Percentiles rank a stretch among this genome's conserved stretches.
phyloP scores from a whole-genome alignment of 1,284 basidiomycete species.

The Moesziomyces sp. region DNA sequence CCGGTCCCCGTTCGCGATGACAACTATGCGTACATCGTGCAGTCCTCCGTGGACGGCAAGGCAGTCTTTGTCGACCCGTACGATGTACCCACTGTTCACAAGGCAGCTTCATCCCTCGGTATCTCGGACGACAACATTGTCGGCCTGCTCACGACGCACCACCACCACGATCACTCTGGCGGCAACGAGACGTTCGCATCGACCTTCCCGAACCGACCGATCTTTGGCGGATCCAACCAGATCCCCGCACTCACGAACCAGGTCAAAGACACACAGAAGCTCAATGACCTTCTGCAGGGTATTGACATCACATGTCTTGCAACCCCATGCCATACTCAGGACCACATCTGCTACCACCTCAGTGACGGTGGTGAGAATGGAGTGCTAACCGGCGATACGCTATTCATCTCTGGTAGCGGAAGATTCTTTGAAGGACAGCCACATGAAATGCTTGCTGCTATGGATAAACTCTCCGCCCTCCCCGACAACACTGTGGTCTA shows the following conservation, averaged over 20 bases:
- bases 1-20: constrained; percentile 67
- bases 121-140: constrained; percentile 68
- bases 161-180: constrained; percentile 81
- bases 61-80: constrained; percentile 75
- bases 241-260: constrained; percentile 77
- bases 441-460: constrained; percentile 85
- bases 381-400: constrained; percentile 94
- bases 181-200: constrained; percentile 76
- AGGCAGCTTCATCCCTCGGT: constrained; percentile 75
- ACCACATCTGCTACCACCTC: constrained; percentile 90
- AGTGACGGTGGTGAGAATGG: constrained; percentile 72
- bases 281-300: constrained; percentile 36
- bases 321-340: constrained; percentile 96
- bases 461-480: constrained; percentile 75
- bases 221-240: constrained; percentile 84
- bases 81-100: constrained; percentile 80
- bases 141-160: constrained; percentile 65
- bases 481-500: constrained; percentile 85
- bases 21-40: constrained; percentile 67
- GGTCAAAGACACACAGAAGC: constrained; percentile 70
- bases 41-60: constrained; percentile 41
- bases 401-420: constrained; percentile 93
- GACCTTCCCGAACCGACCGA: constrained; percentile 76
- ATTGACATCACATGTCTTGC: constrained; percentile 71
- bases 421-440: constrained; percentile 94